Evolutionary conservation across 495 filamentous ascomycete species (phyloP).

Genomic region (Paragyromitra xinjiangensis): DNA sequence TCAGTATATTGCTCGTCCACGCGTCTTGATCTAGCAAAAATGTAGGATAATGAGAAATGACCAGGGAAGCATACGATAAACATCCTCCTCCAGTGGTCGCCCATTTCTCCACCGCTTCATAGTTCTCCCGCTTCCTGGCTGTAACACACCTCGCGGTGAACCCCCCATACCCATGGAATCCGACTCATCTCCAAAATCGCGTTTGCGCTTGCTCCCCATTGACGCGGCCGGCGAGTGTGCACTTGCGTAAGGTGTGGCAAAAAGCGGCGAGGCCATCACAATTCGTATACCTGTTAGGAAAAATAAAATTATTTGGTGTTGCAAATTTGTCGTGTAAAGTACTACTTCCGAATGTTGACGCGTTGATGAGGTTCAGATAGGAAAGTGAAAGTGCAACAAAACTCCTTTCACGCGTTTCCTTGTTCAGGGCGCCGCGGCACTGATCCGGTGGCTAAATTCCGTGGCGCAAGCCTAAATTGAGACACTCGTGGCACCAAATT

Average conservation of each 20-base stretch:
- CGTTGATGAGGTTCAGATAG: conserved; percentile 33
- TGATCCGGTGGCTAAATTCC: background rate
- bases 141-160: conserved; percentile 13
- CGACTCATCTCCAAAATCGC: conserved; percentile 31
- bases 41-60: background rate
- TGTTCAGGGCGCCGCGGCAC: background rate
- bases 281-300: background rate
- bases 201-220: conserved; percentile 38
- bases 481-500: background rate
- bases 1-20: conserved; percentile 17
- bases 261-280: conserved; percentile 40
- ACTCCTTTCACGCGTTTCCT: conserved; percentile 29
- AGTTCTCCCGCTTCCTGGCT: conserved; percentile 43
- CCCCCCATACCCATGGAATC: conserved; percentile 12
- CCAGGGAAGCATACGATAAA: conserved; percentile 43
- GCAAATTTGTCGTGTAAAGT: conserved; percentile 39
- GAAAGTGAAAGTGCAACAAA: conserved; percentile 21
- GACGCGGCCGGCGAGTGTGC: conserved; percentile 15
- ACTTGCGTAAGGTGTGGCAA: conserved; percentile 34
- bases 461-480: background rate
- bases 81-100: conserved; percentile 49
- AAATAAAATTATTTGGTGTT: background rate
- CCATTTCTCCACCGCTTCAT: conserved; percentile 54
- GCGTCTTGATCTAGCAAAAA: conserved; percentile 8
- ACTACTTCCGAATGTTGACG: conserved; percentile 30